Evolutionary conservation across 768 basidiomycete genomes (phyloP).

Genomic region (Collybiopsis confluens): DNA sequence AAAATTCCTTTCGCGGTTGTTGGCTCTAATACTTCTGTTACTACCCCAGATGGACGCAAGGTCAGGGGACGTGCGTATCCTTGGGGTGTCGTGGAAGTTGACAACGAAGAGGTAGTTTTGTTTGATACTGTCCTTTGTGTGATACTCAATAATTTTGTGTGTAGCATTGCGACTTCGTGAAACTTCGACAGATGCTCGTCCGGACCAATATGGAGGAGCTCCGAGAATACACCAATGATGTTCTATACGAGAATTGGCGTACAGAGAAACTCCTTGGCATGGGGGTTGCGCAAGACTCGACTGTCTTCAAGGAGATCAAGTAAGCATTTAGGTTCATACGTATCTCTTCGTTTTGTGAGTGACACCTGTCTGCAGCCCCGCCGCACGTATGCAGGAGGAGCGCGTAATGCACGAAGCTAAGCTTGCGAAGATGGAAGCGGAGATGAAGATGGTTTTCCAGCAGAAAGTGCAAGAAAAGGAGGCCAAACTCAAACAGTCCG

Average conservation of each 20-base stretch:
- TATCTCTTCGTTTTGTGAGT: too few species aligned
- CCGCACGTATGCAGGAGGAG: constrained; percentile 94
- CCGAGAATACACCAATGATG: constrained; percentile 93
- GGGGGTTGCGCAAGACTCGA: constrained; percentile 97
- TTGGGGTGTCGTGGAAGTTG: constrained; percentile 99
- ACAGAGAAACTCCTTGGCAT: constrained; percentile 93
- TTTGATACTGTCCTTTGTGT: too few species aligned
- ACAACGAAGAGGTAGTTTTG: constrained; percentile 89
- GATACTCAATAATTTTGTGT: too few species aligned
- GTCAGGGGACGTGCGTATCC: constrained; percentile 96
- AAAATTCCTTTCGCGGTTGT: constrained; percentile 99
- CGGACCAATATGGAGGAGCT: constrained; percentile 99
- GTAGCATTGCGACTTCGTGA: constrained; percentile 95
- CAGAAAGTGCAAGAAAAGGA: constrained; percentile 99
- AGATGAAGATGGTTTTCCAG: constrained; percentile 99
- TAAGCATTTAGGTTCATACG: constrained; percentile 44
- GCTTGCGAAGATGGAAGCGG: constrained; percentile 98
- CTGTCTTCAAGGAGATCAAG: constrained; percentile 99
- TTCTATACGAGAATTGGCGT: constrained; percentile 97
- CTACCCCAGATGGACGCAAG: constrained; percentile 81
- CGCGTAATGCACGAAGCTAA: constrained; percentile 95
- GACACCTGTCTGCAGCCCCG: constrained; percentile 88
- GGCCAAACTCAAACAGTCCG: constrained; percentile 96
- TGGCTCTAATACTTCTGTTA: constrained; percentile 82
- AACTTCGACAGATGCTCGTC: constrained; percentile 98